Evolutionary conservation across 2,329 filamentous ascomycete species (phyloP), one percentile per base, ranked within the genome.

Genomic region (Ophiostoma fasciatum): DNA sequence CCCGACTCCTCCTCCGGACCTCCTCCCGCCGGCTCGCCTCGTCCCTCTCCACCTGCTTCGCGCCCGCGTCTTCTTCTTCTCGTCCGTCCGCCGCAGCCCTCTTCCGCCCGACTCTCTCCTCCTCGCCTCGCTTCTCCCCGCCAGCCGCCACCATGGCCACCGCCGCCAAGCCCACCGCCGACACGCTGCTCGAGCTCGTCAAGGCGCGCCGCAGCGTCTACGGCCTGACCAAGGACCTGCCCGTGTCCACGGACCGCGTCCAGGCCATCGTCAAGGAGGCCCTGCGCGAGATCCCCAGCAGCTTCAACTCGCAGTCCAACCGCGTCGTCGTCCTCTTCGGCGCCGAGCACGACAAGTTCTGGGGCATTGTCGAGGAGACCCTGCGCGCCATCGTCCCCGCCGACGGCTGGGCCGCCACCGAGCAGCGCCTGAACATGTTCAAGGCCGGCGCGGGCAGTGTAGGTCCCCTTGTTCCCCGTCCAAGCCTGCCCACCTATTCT

Each of bases 291-390:
- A 67, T 78, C 2, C 87, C 87, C 28, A 79, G 73, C 35, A 75
- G 78, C 45, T 94, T 94, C 77, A 94, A 94, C 74, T 81, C 75
- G 28, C 87, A 94, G 64, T 75, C 75, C 47, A 79, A 82, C 46
- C 78, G 87, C 41, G 61, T 80, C 40, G 70, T 93, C 32, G 70
- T 94, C 35, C 72, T 94, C 37, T 68, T 90, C 51, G 78, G 80
- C 50, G 71, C 70, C 43, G 81, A 94, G 58, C 87, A 94, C 64
- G 76, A 85, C 49, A 79, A 81, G 62, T 74, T 93, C 48, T 94
- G 87, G 88, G 77, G 83, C 54, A 65, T 84, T 41, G 68, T 74
- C 37, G 58, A 63, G 42, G 72, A 77, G 20, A 60, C 68, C 36
- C 65, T 88, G 40, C 74, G 78, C 62, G 62, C 64, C 17, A 69